A percentile compares a stretch with the other conserved stretches of the same genome.
Evolutionary conservation across 139 green algal species (phyloP).

Genomic region (Desmodesmus armatus): DNA sequence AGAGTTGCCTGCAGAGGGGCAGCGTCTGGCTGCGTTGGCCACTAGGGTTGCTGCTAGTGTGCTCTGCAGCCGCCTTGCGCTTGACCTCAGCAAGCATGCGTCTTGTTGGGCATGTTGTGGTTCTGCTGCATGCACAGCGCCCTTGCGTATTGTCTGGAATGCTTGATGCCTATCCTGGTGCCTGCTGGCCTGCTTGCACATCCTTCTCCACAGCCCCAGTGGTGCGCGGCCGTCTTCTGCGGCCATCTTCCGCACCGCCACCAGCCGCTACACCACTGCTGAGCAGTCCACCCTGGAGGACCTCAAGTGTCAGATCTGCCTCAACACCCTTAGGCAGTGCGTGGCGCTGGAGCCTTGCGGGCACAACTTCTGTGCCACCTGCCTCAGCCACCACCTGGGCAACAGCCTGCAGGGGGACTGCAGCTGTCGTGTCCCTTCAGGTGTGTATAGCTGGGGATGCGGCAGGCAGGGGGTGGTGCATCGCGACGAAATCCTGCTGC

Average conservation of each 20-base stretch:
- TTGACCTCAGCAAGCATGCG: no score
- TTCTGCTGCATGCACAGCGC: not conserved
- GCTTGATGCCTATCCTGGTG: no score
- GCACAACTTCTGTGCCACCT: conserved; percentile 78
- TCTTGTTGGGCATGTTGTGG: not conserved
- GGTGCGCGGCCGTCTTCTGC: conserved; percentile 31
- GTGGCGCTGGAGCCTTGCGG: conserved; percentile 78
- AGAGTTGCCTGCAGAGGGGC: not conserved
- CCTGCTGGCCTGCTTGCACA: not conserved
- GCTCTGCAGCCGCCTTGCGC: conserved; percentile 30
- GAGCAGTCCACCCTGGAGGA: conserved; percentile 71
- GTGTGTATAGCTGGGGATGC: conserved; percentile 2
- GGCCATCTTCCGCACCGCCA: conserved; percentile 51
- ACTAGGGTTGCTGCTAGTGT: not conserved
- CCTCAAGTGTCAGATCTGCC: conserved; percentile 80
- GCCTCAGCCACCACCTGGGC: conserved; percentile 74
- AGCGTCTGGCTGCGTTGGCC: not conserved
- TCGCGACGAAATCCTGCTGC: not conserved
- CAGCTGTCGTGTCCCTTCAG: conserved; percentile 61
- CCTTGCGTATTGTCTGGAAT: not conserved
- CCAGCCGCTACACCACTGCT: conserved; percentile 67
- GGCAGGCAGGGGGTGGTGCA: not conserved
- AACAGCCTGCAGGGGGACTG: conserved; percentile 59
- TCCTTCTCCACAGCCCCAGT: conserved; percentile 8
- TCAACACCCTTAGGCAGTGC: conserved; percentile 64